These are phyloP conservation scores for Kwoniella europaea DNA, from an alignment of 768 basidiomycete species.

Conservation along the genomic window DNA sequence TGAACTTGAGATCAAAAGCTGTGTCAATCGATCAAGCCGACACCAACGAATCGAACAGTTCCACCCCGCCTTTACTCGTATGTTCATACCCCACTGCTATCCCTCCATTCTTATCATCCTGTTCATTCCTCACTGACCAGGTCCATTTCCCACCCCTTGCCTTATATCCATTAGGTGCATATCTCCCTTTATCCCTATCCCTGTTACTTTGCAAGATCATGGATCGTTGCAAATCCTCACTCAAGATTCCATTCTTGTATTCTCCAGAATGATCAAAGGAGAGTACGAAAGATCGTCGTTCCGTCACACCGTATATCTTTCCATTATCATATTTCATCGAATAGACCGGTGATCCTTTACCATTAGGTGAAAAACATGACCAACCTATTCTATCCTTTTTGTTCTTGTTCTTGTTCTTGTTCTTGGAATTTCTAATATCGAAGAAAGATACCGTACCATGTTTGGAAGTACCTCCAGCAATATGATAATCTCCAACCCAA, in stretches of 20 bases:
- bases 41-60: slow-evolving; percentile 36
- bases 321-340: slow-evolving; percentile 40
- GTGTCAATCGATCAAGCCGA: not conserved
- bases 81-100: slow-evolving; percentile 41
- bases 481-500: slow-evolving; percentile 35
- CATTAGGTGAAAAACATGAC: slow-evolving; percentile 50
- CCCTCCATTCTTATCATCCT: slow-evolving; percentile 16
- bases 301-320: slow-evolving; percentile 47
- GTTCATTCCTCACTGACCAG: slow-evolving; percentile 42
- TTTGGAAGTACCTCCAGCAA: slow-evolving; percentile 46
- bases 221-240: slow-evolving; percentile 14
- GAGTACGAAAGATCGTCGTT: slow-evolving; percentile 39
- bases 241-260: slow-evolving; percentile 26
- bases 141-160: slow-evolving; percentile 46
- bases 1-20: not conserved
- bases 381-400: slow-evolving; percentile 28
- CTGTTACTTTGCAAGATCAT: not conserved
- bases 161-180: slow-evolving; percentile 36
- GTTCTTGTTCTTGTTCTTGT: not conserved
- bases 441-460: slow-evolving; percentile 48
- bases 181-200: slow-evolving; percentile 20
- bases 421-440: slow-evolving; percentile 42
- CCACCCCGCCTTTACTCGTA: slow-evolving; percentile 24
- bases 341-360: slow-evolving; percentile 52
- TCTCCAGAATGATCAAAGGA: slow-evolving; percentile 43